Base-by-base conservation (phyloP, 768 basidiomycete species). In the Amyloporia xantha region DNA sequence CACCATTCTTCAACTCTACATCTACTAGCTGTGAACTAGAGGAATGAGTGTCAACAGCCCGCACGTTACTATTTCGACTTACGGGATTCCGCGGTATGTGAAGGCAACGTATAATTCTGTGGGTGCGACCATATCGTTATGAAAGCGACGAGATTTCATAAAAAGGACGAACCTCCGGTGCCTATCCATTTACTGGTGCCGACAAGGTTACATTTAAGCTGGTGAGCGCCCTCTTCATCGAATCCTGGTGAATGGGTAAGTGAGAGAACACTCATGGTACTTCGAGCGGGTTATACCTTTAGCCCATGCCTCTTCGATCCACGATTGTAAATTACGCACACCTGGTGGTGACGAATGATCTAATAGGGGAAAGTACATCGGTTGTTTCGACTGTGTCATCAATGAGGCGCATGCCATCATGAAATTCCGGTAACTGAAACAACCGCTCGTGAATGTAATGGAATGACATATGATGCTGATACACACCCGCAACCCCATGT, bases 291-390 rank as follows among this genome's bases (percentile, higher is more conserved):
- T 39, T n/a, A 24, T 41, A 82, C 89, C 87, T 28, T 68, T 68
- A 30, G 69, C 65, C 92, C 92, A 96, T 2, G 91, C 91, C 48
- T 74, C 70, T 62, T 95, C 86, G 39, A 96, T 81, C 82, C 84
- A 84, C 6, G 51, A 59, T 58, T 95, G 92, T 26, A 94, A 60
- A 57, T 86, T 83, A 15, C 81, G 70, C 15, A 95, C 73, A 17
- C 89, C 72, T 1, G 91, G 92, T 1, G 76, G 66, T 9, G 67
- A 66, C 3, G 78, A 76, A n/a, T 66, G 54, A 44, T 81, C 77
- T 2, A 91, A 69, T 15, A 82, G 66, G 1, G 76, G 66, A 48
- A 75, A 76, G 63, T 91, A 92, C 48, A 74, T 48, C 1, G 77
- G 75, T 59, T 87, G 84, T 11, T 63, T 48, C 45, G 65, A 64